Conservation (phyloP, 768 basidiomycete genomes). For the Tulasnella calospora region DNA sequence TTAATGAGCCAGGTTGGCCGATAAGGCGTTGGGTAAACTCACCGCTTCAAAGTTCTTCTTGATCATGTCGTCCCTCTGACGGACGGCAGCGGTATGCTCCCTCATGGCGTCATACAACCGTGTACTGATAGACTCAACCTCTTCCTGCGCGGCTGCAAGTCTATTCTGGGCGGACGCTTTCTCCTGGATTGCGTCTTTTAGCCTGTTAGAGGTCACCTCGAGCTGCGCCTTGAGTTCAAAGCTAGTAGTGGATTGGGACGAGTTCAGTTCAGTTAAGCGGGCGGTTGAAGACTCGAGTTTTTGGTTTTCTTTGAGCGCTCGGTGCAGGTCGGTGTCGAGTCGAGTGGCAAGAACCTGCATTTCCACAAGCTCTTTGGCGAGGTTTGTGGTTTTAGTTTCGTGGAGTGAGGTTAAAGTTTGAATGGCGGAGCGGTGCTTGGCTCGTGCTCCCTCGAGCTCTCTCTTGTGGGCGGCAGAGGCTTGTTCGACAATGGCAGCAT, state of each 20-base stretch:
- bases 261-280: not conserved
- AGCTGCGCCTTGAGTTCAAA: not conserved
- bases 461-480: not conserved
- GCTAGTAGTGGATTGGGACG: not conserved
- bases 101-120: not conserved
- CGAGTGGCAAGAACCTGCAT: not conserved
- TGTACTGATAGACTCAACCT: too few relatives aligned
- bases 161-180: not conserved
- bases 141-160: not conserved
- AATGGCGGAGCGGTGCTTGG: not conserved
- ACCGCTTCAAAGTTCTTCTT: not conserved
- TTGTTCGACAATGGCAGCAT: not conserved
- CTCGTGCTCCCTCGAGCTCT: not conserved
- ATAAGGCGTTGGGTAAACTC: not conserved
- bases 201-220: not conserved
- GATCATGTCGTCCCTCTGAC: not conserved
- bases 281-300: not conserved
- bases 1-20: not conserved
- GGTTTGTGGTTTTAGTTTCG: not conserved
- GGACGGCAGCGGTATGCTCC: not conserved
- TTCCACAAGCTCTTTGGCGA: not conserved
- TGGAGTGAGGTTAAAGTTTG: not conserved
- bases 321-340: not conserved
- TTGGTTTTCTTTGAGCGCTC: not conserved
- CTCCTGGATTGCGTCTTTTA: not conserved